phyloP scores from a whole-genome alignment of 2,329 filamentous ascomycete species.

The Cryoendolithus antarcticus region DNA sequence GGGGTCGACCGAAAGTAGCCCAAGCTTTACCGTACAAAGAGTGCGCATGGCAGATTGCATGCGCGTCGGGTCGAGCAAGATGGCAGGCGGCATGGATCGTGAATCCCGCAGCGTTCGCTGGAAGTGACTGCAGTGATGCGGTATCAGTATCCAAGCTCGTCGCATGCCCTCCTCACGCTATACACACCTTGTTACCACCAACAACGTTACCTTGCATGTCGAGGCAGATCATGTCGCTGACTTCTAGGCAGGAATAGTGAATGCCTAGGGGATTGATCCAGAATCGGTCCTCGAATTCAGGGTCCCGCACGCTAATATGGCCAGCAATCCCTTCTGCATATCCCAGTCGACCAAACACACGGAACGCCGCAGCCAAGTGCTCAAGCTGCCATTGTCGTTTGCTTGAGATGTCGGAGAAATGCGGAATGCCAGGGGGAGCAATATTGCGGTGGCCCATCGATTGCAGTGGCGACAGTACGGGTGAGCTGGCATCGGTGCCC shows the following conservation, averaged over 20 bases:
- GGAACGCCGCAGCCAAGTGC: slow-evolving; percentile 50
- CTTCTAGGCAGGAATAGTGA: slow-evolving; percentile 77
- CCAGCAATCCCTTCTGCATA: slow-evolving; percentile 54
- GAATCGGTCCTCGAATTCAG: slow-evolving; percentile 28
- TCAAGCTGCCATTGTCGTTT: slow-evolving; percentile 49
- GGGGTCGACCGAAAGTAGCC: slow-evolving; percentile 24
- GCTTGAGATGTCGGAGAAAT: slow-evolving; percentile 36
- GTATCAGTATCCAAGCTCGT: too few species aligned
- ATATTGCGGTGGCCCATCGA: slow-evolving; percentile 25
- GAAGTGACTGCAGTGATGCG: too few species aligned
- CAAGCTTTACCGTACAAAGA: slow-evolving; percentile 28
- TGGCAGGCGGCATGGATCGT: slow-evolving; percentile 30
- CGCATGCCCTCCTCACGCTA: too few species aligned
- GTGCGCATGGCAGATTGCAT: slow-evolving; percentile 30
- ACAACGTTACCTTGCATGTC: slow-evolving; percentile 7
- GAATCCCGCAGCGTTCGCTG: slow-evolving; percentile 30
- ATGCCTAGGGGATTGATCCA: slow-evolving; percentile 55
- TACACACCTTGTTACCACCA: slow-evolving; percentile 1
- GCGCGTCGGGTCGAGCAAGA: slow-evolving; percentile 27
- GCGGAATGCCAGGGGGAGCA: slow-evolving; percentile 37
- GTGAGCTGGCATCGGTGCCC: too few species aligned
- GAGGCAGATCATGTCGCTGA: slow-evolving; percentile 17
- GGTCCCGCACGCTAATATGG: slow-evolving; percentile 52
- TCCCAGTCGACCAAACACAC: slow-evolving; percentile 47
- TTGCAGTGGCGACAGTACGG: neutral